phyloP scores from a whole-genome alignment of 73 alveolate genomes.

The Blepharisma japonicum region DNA sequence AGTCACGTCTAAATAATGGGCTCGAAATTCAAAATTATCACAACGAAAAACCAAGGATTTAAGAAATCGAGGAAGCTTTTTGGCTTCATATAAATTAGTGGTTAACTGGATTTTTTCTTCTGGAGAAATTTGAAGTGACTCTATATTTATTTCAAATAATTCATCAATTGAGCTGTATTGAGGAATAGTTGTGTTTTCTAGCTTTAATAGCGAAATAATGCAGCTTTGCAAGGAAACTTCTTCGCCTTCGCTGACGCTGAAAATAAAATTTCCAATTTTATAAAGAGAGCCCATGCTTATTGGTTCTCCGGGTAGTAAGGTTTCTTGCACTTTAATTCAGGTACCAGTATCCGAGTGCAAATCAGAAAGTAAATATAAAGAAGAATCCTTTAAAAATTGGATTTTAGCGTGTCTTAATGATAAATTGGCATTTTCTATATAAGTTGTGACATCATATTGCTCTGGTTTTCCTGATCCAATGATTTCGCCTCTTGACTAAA shows the following conservation, averaged over 20 bases:
- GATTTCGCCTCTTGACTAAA: not conserved
- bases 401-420: not conserved
- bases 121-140: not conserved
- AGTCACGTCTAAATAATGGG: not conserved
- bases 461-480: conserved; percentile 25
- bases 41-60: not conserved
- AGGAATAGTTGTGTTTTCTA: no score
- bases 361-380: not conserved
- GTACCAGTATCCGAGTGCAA: not conserved
- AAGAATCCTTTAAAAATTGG: not conserved
- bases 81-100: not conserved
- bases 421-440: conserved; percentile 24
- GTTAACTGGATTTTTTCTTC: not conserved
- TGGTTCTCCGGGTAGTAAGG: not conserved
- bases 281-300: not conserved
- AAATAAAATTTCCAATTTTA: not conserved
- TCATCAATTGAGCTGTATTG: not conserved
- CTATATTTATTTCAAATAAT: not conserved
- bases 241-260: not conserved
- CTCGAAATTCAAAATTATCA: not conserved
- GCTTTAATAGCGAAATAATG: not conserved
- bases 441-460: not conserved
- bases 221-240: not conserved
- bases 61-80: not conserved
- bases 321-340: not conserved